Conservation (phyloP, 2,329 filamentous ascomycete genomes). For the Ceratocystis destructans region DNA sequence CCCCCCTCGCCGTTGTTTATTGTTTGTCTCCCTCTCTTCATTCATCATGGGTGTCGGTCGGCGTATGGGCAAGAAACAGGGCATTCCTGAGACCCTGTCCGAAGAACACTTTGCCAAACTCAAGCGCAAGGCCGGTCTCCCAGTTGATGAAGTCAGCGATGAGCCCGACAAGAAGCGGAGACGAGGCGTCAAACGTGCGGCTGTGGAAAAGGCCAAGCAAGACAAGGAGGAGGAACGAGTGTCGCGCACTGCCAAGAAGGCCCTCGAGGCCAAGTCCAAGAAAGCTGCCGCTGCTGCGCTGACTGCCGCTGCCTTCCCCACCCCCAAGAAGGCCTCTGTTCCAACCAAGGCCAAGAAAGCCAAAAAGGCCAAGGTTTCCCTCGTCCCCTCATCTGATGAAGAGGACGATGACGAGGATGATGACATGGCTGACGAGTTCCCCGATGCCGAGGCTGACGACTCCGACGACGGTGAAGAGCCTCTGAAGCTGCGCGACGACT, state of each 20-base stretch:
- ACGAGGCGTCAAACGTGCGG: slow-evolving; percentile 27
- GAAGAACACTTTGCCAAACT: slow-evolving; percentile 63
- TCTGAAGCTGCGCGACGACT: slow-evolving; percentile 40
- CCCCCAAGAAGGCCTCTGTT: slow-evolving; percentile 24
- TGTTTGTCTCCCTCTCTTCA: slow-evolving; percentile 10
- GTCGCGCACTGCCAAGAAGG: slow-evolving; percentile 25
- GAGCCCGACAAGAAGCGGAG: slow-evolving; percentile 50
- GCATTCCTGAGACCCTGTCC: slow-evolving; percentile 66
- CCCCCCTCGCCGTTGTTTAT: not conserved
- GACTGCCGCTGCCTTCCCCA: slow-evolving; percentile 22
- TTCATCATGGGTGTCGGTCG: slow-evolving; percentile 71
- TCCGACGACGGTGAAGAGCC: slow-evolving; percentile 33
- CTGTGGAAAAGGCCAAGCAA: slow-evolving; percentile 24
- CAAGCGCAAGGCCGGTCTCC: slow-evolving; percentile 72
- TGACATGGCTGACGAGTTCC: slow-evolving; percentile 32
- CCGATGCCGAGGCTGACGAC: slow-evolving; percentile 30
- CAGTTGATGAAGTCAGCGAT: slow-evolving; percentile 43
- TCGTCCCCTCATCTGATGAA: slow-evolving; percentile 26
- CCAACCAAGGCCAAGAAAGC: slow-evolving; percentile 27
- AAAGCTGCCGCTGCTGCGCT: slow-evolving; percentile 27
- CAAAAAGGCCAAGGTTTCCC: slow-evolving; percentile 21
- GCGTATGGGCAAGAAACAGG: slow-evolving; percentile 94
- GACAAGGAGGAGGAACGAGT: slow-evolving; percentile 24
- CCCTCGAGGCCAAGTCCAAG: slow-evolving; percentile 24
- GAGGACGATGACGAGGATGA: slow-evolving; percentile 28